These are phyloP conservation scores for Spinellus fusiger DNA, from an alignment of 192 early-diverging fungal genomes.

Conservation along the genomic window DNA sequence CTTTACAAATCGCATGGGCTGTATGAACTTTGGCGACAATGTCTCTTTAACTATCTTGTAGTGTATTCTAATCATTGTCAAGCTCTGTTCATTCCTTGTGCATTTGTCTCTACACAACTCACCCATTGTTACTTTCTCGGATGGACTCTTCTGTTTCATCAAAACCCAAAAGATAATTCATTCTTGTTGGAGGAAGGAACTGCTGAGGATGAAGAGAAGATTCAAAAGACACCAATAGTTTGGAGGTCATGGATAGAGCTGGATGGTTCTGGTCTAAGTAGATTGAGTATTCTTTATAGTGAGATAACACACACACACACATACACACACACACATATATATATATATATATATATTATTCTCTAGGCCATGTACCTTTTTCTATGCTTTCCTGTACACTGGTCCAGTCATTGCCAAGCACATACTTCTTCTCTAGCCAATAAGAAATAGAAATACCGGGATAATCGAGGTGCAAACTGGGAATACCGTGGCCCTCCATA, in stretches of 20 bases:
- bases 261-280: background rate
- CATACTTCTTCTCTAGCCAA: conserved; percentile 14
- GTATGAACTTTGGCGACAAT: conserved; percentile 6
- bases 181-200: conserved; percentile 10
- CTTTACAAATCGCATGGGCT: conserved; percentile 18
- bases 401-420: conserved; percentile 12
- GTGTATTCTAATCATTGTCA: conserved; percentile 5
- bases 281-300: background rate
- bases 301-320: background rate
- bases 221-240: conserved; percentile 21
- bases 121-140: conserved; percentile 15
- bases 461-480: conserved; percentile 19
- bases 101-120: background rate
- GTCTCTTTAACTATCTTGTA: conserved; percentile 21
- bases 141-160: conserved; percentile 24
- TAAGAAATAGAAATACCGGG: conserved; percentile 26
- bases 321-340: background rate
- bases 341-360: background rate
- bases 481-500: conserved; percentile 28
- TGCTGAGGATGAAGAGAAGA: conserved; percentile 3
- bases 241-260: background rate
- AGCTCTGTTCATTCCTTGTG: background rate
- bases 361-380: background rate
- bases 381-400: conserved; percentile 3
- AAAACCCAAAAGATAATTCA: conserved; percentile 18